Evolutionary conservation across 371 early-diverging fungal species (phyloP).

Genomic region (Mortierella sp.): DNA sequence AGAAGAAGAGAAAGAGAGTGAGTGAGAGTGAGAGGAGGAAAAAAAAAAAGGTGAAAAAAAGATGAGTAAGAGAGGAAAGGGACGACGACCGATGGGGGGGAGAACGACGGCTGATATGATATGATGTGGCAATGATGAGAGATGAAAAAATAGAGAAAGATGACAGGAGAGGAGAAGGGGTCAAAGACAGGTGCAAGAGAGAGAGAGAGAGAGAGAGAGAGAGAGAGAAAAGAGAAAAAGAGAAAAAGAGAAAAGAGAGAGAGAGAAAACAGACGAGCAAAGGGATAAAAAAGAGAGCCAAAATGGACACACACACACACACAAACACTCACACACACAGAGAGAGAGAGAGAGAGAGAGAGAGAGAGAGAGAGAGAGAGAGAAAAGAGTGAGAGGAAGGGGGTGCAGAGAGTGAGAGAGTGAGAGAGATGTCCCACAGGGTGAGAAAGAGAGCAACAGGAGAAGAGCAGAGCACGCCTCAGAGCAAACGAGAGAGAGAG

Average conservation of each 20-base stretch:
- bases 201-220: constrained; percentile 1
- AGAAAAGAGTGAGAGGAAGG: too few species aligned
- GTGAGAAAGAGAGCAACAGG: constrained; percentile 2
- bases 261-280: background rate
- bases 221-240: background rate
- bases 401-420: constrained; percentile 2
- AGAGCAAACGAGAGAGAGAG: too few species aligned
- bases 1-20: background rate
- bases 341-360: background rate
- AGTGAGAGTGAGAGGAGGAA: background rate
- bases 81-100: background rate
- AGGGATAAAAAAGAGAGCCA: too few species aligned
- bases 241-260: background rate
- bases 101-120: too few species aligned
- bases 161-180: background rate
- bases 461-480: too few species aligned
- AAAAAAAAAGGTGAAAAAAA: constrained; percentile 4
- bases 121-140: too few species aligned
- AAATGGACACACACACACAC: too few species aligned
- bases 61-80: background rate
- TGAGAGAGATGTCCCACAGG: too few species aligned
- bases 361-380: background rate
- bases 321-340: too few species aligned
- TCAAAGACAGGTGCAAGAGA: background rate
- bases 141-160: constrained; percentile 8